Evolutionary conservation across 768 basidiomycete genomes (phyloP).

Genomic region (Coprinellus aureogranulatus): DNA sequence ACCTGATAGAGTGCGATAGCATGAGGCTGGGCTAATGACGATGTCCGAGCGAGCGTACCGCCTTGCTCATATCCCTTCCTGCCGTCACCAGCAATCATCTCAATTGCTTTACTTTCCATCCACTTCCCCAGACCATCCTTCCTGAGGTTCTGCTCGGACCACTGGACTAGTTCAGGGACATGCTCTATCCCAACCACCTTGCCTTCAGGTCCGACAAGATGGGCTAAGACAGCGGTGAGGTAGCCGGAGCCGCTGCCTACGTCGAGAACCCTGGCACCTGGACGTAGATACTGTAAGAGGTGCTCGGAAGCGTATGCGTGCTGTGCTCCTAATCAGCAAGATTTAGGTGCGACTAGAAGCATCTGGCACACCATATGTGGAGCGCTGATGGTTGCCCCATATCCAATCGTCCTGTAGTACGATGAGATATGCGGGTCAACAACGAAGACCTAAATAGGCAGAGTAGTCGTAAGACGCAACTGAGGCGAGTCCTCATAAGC

Average conservation of each 20-base stretch:
- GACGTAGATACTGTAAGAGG: conserved; percentile 67
- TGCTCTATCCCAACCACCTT: conserved; percentile 91
- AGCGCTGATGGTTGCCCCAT: conserved; percentile 90
- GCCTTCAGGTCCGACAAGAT: conserved; percentile 57
- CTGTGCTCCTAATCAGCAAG: conserved; percentile 29
- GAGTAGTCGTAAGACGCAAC: conserved; percentile 33
- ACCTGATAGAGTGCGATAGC: conserved; percentile 39
- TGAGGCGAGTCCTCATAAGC: conserved; percentile 82
- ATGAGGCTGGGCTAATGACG: neutral
- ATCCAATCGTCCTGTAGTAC: conserved; percentile 60
- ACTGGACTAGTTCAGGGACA: conserved; percentile 70
- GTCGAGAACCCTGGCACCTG: conserved; percentile 78
- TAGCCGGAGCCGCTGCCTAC: conserved; percentile 90
- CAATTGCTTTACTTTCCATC: conserved; percentile 53
- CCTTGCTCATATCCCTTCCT: conserved; percentile 53
- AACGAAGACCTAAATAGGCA: neutral
- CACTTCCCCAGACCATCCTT: conserved; percentile 60
- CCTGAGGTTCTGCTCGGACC: conserved; percentile 66
- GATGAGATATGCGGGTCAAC: neutral
- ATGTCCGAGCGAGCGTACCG: conserved; percentile 22
- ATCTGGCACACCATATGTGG: conserved; percentile 81
- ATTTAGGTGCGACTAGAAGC: neutral
- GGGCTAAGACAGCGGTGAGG: conserved; percentile 75
- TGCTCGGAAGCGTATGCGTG: conserved; percentile 85
- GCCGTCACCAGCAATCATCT: conserved; percentile 76